Base-by-base conservation (phyloP, 192 early-diverging fungal genomes). In the Coemansia sp. region DNA sequence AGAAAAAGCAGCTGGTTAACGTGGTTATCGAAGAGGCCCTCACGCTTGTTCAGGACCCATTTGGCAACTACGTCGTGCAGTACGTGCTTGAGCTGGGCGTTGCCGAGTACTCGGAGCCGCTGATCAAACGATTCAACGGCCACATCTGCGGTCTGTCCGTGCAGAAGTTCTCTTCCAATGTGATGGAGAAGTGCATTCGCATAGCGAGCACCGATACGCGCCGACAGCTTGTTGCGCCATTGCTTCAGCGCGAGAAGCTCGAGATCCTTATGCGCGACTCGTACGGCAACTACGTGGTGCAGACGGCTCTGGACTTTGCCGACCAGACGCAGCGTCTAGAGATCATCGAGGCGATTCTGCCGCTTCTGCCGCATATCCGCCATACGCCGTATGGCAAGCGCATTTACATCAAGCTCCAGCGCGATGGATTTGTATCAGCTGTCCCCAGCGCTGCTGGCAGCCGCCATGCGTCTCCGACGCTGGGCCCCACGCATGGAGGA, bases 41-140 rank as follows among this genome's bases (percentile, higher is more conserved):
- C 34, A 72, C 84, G 1, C 82, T 95, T 51, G 93, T 95, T 0
- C 87, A 95, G 73, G 93, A 95, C 65, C 90, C 90, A 25, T 95
- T 90, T 76, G 93, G 91, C 18, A 95, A 95, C 83, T 95, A 95
- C 61, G 93, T 95, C 13, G 91, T 95, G 45, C 93, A 95, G 78
- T 95, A 95, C 49, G 89, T 95, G 28, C 78, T 95, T 46, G 93
- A 95, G 55, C 75, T 95, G 32, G 82, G 82, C 5, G 84, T 92
- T 35, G 63, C 71, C 13, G 81, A 77, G 7, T 93, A 85, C 55
- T 84, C 87, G 14, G 89, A 92, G 68, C 69, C 83, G 6, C 67
- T 95, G 36, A 86, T 92, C 61, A 78, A 80, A 13, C 84, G 84
- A 30, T 91, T 95, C 69, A 82, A 92, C 51, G 88, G 85, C 24